Evolutionary conservation across 345 rosid species (phyloP), one percentile per base, ranked within the genome.

Genomic region (Lagerstroemia speciosa): DNA sequence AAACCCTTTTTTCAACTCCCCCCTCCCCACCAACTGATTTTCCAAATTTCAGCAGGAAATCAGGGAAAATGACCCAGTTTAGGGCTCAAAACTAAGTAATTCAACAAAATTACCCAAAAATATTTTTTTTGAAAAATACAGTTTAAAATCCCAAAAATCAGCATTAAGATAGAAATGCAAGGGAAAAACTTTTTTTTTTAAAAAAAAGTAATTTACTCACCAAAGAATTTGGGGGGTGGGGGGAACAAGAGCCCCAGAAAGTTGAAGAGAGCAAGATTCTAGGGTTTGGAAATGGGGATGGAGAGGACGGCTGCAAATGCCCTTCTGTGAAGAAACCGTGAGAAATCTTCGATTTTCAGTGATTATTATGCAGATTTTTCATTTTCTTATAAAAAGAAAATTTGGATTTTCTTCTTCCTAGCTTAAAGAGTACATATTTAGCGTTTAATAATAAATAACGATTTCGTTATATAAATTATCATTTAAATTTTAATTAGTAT

Each of bases 111-210:
- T 53, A 11, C 53, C 17, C 45, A 55, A 19, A 66, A 66, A 66
- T 52, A 63, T 32, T 50, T 45, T 27, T 22, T 15, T 71, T 71
- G 38, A 17, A 8, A 71, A 55, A 37, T 65, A 71, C 57, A 38
- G 38, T 19, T 33, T 31, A 62, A 37, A 72, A 64, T 69, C 62
- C 22, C 14, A 78, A 72, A 78, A 72, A 61, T 58, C 40, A 61
- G n/a, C 46, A 12, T 15, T 41, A 48, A 32, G 36, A 45, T 27
- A 63, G 22, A 61, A 69, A 69, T 30, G 41, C 34, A 31, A 20
- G 31, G 14, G 55, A 20, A 48, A 69, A 57, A 10, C 61, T 31
- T 41, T 45, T 41, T 45, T n/a, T 19, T 5, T 2, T 4, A 62
- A 63, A 33, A 63, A 33, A 63, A 3, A 33, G 29, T 31, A 63